Conservation (phyloP, 2,329 filamentous ascomycete species). For the Aspergillus sp. region DNA sequence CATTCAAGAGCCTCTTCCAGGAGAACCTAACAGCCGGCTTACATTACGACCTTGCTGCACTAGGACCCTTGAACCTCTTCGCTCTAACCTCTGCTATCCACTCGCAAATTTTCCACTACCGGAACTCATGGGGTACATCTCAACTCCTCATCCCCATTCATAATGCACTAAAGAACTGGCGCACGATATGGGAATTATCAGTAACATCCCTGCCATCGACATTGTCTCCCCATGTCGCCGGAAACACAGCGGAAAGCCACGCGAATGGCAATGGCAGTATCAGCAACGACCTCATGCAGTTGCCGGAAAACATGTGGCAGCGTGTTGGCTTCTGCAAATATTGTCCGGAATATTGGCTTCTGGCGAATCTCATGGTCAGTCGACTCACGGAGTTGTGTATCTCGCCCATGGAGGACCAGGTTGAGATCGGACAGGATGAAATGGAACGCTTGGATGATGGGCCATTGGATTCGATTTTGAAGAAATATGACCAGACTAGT, state of each 20-base stretch:
- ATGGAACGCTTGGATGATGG: constrained; percentile 5
- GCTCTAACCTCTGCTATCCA: constrained; percentile 10
- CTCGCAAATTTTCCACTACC: constrained; percentile 30
- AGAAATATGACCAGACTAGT: constrained; percentile 34
- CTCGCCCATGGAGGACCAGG: not conserved
- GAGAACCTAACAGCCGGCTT: no score
- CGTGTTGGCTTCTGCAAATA: constrained; percentile 28
- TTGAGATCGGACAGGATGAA: constrained; percentile 1
- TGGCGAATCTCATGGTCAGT: constrained; percentile 26
- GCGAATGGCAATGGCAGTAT: constrained; percentile 6
- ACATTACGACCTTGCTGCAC: no score
- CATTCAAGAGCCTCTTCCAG: no score
- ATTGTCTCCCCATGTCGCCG: not conserved
- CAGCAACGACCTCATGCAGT: constrained; percentile 3
- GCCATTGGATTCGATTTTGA: constrained; percentile 21
- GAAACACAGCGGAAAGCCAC: not conserved
- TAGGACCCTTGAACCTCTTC: no score
- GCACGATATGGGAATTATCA: constrained; percentile 16
- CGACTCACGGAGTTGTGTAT: constrained; percentile 12
- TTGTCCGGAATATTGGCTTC: constrained; percentile 30
- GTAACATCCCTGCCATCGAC: not conserved
- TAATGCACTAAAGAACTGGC: constrained; percentile 19
- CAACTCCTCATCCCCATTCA: constrained; percentile 24
- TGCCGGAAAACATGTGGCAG: constrained; percentile 24
- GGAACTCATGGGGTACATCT: constrained; percentile 22